Conservation (phyloP, 805 yeast species). For the Maudiozyma turicensis region DNA sequence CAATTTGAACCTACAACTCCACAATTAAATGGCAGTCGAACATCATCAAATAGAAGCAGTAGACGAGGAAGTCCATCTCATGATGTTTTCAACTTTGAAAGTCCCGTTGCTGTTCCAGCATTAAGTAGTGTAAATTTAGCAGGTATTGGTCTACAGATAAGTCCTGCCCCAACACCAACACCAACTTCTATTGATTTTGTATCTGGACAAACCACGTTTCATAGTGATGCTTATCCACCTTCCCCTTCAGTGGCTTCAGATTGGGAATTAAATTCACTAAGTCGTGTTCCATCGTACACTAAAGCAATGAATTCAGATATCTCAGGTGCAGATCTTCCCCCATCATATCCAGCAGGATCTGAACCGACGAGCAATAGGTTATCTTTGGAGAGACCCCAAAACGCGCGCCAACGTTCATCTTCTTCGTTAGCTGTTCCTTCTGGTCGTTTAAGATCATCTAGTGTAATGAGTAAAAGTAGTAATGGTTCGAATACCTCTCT, state of each 20-base stretch:
- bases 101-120: background rate
- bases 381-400: conserved; percentile 20
- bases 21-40: background rate
- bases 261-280: conserved; percentile 39
- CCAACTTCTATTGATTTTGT: conserved; percentile 45
- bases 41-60: background rate
- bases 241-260: conserved; percentile 22
- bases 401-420: conserved; percentile 20
- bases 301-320: conserved; percentile 56
- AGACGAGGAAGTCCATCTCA: background rate
- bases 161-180: conserved; percentile 22
- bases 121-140: background rate
- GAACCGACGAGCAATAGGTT: background rate
- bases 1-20: background rate
- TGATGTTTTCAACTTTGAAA: background rate
- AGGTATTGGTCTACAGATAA: background rate
- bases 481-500: conserved; percentile 21
- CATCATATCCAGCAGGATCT: conserved; percentile 41
- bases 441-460: conserved; percentile 7
- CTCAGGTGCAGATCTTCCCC: conserved; percentile 51
- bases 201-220: conserved; percentile 48
- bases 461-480: conserved; percentile 17
- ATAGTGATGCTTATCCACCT: conserved; percentile 31
- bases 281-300: conserved; percentile 75
- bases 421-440: conserved; percentile 11